phyloP scores from a whole-genome alignment of 129 eudicot genomes.

The Heracleum sosnowskyi region DNA sequence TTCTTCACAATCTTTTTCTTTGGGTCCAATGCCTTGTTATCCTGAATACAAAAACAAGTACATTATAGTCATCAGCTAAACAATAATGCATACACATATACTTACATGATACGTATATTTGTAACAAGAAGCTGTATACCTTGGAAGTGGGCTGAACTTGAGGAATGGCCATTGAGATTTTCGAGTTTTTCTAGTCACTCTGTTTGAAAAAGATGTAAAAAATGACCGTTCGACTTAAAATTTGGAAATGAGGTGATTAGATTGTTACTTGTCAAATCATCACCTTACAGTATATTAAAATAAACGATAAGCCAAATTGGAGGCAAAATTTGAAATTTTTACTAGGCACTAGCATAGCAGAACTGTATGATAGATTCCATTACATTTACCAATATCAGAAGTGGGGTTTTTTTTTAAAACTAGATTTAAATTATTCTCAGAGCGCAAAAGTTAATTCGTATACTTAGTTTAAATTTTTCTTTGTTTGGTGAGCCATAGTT shows the following conservation, averaged over 20 bases:
- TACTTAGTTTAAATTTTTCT: too few relatives aligned
- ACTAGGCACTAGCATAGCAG: too few relatives aligned
- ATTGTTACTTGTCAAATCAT: constrained; percentile 9
- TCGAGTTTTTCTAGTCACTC: not conserved
- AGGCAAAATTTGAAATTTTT: too few relatives aligned
- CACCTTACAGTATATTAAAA: not conserved
- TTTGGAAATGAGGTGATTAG: not conserved
- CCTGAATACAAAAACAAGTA: constrained; percentile 2
- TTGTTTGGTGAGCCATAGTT: too few relatives aligned
- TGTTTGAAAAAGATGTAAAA: not conserved
- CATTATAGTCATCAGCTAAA: not conserved
- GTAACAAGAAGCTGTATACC: not conserved
- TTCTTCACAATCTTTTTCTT: constrained; percentile 21
- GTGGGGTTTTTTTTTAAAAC: too few relatives aligned
- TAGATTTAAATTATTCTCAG: too few relatives aligned
- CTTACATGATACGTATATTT: not conserved
- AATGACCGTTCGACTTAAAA: constrained; percentile 20
- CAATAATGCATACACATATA: not conserved
- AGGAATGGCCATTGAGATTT: constrained; percentile 14
- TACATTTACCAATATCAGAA: not conserved
- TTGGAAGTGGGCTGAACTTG: constrained; percentile 8
- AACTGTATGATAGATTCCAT: too few relatives aligned
- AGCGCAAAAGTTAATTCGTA: too few relatives aligned
- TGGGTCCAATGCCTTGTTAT: constrained; percentile 21
- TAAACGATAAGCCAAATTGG: too few relatives aligned